These are phyloP conservation scores for Cutaneotrichosporon sp. DNA, from an alignment of 1,284 basidiomycete genomes.

Conservation along the genomic window DNA sequence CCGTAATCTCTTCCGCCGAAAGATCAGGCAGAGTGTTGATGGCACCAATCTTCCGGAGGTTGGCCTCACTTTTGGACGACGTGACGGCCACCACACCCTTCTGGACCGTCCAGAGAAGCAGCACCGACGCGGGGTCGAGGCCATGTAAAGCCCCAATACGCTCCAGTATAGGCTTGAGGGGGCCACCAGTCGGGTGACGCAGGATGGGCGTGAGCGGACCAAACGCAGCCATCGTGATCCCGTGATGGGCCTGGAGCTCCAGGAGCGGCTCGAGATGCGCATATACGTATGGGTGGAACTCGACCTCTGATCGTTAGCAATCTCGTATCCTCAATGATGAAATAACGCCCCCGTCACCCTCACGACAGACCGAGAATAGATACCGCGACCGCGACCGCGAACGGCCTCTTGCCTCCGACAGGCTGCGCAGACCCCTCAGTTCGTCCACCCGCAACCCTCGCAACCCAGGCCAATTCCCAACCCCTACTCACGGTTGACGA, in stretches of 20 bases:
- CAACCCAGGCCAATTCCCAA: not conserved
- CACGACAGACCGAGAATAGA: not conserved
- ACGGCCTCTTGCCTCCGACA: no score
- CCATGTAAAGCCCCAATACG: slow-evolving; percentile 51
- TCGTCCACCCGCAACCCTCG: no score
- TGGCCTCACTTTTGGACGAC: slow-evolving; percentile 64
- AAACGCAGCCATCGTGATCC: slow-evolving; percentile 66
- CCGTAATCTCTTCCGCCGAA: slow-evolving; percentile 62
- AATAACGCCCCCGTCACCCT: not conserved
- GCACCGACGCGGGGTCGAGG: slow-evolving; percentile 60
- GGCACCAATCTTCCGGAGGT: slow-evolving; percentile 64
- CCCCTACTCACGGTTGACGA: slow-evolving; percentile 59
- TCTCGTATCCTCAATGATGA: no score
- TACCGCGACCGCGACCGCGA: no score
- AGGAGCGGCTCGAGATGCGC: slow-evolving; percentile 62
- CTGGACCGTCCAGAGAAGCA: slow-evolving; percentile 64
- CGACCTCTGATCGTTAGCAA: slow-evolving; percentile 57
- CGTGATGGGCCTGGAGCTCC: slow-evolving; percentile 60
- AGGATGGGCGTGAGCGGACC: slow-evolving; percentile 61
- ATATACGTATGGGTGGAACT: slow-evolving; percentile 73
- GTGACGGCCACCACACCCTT: slow-evolving; percentile 64
- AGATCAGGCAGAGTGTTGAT: slow-evolving; percentile 62
- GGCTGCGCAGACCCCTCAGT: no score
- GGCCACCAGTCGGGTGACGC: slow-evolving; percentile 58
- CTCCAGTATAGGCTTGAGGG: slow-evolving; percentile 59